Evolutionary conservation across 1,139 yeast species (phyloP).

Genomic region (Pichia sp.): DNA sequence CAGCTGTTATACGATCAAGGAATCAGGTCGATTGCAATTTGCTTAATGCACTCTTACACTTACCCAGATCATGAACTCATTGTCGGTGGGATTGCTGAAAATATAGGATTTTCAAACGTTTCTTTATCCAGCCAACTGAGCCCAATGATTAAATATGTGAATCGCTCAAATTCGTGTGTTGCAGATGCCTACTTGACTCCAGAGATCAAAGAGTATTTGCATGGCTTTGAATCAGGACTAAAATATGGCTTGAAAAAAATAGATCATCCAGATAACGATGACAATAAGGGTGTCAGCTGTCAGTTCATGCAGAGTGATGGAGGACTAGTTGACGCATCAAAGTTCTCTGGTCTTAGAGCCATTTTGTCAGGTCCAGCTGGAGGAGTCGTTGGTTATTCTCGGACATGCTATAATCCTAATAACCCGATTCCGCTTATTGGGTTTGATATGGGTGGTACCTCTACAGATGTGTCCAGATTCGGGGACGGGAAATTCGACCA

Average conservation of each 20-base stretch:
- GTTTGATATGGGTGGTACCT: constrained; percentile 62
- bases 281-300: constrained; percentile 31
- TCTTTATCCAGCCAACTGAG: constrained; percentile 63
- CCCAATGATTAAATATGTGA: constrained; percentile 70
- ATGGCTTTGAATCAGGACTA: constrained; percentile 59
- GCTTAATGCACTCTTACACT: constrained; percentile 66
- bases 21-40: constrained; percentile 61
- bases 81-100: constrained; percentile 54
- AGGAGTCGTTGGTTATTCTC: constrained; percentile 55
- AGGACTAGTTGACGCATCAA: constrained; percentile 45
- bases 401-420: constrained; percentile 44
- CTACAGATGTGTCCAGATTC: constrained; percentile 53
- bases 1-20: constrained; percentile 48
- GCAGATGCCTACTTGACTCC: constrained; percentile 81
- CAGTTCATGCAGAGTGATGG: constrained; percentile 62
- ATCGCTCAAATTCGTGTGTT: constrained; percentile 67
- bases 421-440: constrained; percentile 47
- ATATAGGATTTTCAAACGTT: constrained; percentile 50
- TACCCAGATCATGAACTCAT: constrained; percentile 60
- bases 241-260: constrained; percentile 44
- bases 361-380: constrained; percentile 62
- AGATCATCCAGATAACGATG: constrained; percentile 18
- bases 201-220: constrained; percentile 56
- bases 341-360: constrained; percentile 50
- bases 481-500: constrained; percentile 47